These are phyloP conservation scores for Oryza coarctata DNA, from an alignment of 176 grass and related monocot genomes.

Conservation along the genomic window DNA sequence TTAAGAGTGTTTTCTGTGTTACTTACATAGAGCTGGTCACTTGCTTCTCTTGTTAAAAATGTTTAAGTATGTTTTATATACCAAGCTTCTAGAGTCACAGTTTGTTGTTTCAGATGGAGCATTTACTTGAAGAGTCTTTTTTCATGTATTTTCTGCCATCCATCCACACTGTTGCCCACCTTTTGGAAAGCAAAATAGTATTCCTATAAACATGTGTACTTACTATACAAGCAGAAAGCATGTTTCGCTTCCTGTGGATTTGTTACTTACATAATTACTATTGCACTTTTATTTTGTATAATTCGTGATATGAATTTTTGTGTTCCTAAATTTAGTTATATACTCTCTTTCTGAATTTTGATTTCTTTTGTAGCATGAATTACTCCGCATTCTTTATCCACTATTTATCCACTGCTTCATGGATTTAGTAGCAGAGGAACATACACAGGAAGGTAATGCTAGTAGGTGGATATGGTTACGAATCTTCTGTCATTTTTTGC, in stretches of 20 bases:
- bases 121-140: background rate
- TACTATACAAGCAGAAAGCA: background rate
- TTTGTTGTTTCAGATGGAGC: background rate
- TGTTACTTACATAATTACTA: background rate
- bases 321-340: conserved; percentile 26
- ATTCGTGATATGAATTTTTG: background rate
- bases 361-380: conserved; percentile 69
- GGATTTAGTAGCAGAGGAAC: conserved; percentile 87
- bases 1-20: background rate
- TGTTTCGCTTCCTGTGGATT: background rate
- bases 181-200: background rate
- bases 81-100: background rate
- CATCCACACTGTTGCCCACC: background rate
- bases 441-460: conserved; percentile 74
- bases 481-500: background rate
- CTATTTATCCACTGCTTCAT: conserved; percentile 96
- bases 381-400: conserved; percentile 84
- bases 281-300: background rate
- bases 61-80: background rate
- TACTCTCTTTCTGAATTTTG: conserved; percentile 20
- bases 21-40: background rate
- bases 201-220: conserved; percentile 5
- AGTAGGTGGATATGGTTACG: conserved; percentile 24
- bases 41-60: conserved; percentile 19
- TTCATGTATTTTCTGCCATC: background rate